Evolutionary conservation across 2,329 filamentous ascomycete species (phyloP).

Genomic region (Bipolaris gigantea): DNA sequence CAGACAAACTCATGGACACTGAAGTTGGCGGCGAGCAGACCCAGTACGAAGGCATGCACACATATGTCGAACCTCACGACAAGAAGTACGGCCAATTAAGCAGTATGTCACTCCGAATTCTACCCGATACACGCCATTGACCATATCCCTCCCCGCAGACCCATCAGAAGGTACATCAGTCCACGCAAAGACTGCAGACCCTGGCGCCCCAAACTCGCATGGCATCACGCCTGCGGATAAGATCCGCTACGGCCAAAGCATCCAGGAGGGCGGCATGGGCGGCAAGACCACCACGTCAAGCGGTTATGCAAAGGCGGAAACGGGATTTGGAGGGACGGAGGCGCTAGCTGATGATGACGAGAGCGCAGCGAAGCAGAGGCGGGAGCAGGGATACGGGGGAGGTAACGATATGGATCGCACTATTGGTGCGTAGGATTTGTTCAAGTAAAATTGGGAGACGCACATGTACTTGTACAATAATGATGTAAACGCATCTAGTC

Average conservation of each 20-base stretch:
- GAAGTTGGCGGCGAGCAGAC: constrained; percentile 61
- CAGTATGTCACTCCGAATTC: constrained; percentile 40
- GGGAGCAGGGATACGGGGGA: constrained; percentile 58
- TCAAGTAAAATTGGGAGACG: too few relatives aligned
- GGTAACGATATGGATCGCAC: constrained; percentile 49
- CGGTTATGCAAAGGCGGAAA: constrained; percentile 43
- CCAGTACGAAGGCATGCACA: constrained; percentile 63
- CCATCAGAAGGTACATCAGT: constrained; percentile 16
- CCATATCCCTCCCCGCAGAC: neutral
- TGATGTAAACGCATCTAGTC: neutral
- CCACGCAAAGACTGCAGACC: constrained; percentile 29
- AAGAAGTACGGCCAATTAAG: constrained; percentile 62
- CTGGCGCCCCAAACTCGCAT: constrained; percentile 48
- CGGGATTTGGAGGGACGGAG: constrained; percentile 47
- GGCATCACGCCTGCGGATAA: constrained; percentile 51
- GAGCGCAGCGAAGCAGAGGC: constrained; percentile 48
- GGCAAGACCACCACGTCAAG: constrained; percentile 52
- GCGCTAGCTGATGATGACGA: constrained; percentile 44
- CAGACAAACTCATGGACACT: constrained; percentile 60
- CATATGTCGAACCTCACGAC: constrained; percentile 52
- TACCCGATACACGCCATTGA: neutral
- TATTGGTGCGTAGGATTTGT: constrained; percentile 51
- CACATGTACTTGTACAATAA: neutral
- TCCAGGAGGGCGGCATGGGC: constrained; percentile 59
- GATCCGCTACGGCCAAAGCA: constrained; percentile 59